Evolutionary conservation across 495 filamentous ascomycete species (phyloP), one percentile per base, ranked within the genome.

Genomic region (Penicillium tannophilum): DNA sequence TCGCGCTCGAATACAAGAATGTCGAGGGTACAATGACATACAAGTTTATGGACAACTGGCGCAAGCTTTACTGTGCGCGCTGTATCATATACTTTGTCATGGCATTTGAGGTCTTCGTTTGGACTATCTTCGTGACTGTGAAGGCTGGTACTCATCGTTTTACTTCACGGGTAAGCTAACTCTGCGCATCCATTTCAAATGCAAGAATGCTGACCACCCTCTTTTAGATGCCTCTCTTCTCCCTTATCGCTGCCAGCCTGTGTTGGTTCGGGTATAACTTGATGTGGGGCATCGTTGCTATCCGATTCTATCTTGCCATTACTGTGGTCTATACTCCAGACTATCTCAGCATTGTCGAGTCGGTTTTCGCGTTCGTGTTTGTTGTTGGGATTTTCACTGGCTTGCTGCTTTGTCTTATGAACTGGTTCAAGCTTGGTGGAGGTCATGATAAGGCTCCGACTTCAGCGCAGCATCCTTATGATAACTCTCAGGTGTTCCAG

Each of bases 111-210:
- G 58, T 71, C n/a, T 26, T 69, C 2, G 54, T 52, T 11, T 69
- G 63, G 63, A 14, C 49, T 12, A 50, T 66, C 19, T 64, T 63
- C 49, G 57, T 66, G 26, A 44, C 49, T 9, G 50, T 61, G 35
- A 71, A 71, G 54, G 61, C 65, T 10, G 60, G 65, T 2, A 58
- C 50, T 4, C 52, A 62, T 31, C 59, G 61, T 9, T 71, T 69
- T 16, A 11, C 42, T 26, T 66, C 68, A 1, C 62, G 45, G 55
- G 68, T 71, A 54, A 63, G 63, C 46, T 12, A 23, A 41, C 8
- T 9, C 10, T 20, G 17, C 33, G 33, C 33, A 11, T 11, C 1
- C 33, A 28, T 28, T 28, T 1, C 9, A 36, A 1, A 1, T 4
- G 10, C 10, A 36, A 3, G 10, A 36, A 36, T 36, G 10, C 33